phyloP scores from a whole-genome alignment of 75 land plant species.

The Isoetes taiwanensis region DNA sequence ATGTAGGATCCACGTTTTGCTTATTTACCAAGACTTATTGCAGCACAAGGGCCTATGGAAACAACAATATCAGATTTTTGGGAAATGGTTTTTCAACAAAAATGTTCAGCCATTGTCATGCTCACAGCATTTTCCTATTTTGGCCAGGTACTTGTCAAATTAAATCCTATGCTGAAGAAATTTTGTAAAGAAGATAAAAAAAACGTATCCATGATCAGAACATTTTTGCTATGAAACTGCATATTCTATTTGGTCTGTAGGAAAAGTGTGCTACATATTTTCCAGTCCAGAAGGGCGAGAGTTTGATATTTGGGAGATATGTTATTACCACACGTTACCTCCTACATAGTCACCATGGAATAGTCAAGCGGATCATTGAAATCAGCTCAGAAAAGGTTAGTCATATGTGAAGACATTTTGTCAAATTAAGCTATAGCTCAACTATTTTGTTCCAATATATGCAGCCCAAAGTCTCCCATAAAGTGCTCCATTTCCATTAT shows the following conservation, averaged over 20 bases:
- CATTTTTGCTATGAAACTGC: background rate
- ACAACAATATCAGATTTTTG: background rate
- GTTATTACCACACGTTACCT: background rate
- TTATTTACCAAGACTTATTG: background rate
- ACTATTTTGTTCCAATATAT: too few species aligned
- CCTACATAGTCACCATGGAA: background rate
- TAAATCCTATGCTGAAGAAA: background rate
- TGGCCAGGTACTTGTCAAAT: background rate
- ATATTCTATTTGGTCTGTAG: too few species aligned
- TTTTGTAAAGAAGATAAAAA: background rate
- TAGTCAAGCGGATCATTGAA: background rate
- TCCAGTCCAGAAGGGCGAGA: background rate
- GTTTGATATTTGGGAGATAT: background rate
- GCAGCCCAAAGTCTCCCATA: too few species aligned
- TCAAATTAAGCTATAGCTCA: background rate
- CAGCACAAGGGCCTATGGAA: background rate
- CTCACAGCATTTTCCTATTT: background rate
- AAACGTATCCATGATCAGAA: background rate
- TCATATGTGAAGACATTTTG: background rate
- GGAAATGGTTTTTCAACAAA: conserved; percentile 1
- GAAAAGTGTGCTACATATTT: conserved; percentile 6
- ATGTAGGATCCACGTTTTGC: background rate
- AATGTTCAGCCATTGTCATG: conserved; percentile 1
- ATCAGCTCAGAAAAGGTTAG: background rate
- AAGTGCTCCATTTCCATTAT: background rate